phyloP scores from a whole-genome alignment of 1,284 basidiomycete species.

The Naganishia albida region DNA sequence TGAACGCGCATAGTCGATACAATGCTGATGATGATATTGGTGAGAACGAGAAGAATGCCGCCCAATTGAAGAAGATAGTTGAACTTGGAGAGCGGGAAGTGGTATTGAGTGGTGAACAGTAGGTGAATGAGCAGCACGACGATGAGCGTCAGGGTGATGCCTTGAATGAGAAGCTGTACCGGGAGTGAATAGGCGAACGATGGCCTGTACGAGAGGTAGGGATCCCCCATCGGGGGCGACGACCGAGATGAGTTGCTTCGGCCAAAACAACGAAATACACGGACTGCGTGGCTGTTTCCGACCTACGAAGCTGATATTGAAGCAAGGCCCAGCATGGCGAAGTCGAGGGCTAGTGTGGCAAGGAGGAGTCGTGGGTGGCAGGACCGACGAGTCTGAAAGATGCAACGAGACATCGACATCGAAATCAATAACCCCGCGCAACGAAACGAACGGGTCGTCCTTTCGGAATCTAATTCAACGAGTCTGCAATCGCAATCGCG shows the following conservation, averaged over 20 bases:
- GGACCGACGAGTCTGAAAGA: not conserved
- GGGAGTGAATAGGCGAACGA: slow-evolving; percentile 82
- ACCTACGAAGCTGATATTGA: not conserved
- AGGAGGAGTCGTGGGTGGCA: not conserved
- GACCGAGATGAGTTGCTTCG: not conserved
- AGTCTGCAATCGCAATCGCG: no score
- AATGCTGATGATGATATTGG: slow-evolving; percentile 73
- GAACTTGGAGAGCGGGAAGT: slow-evolving; percentile 86
- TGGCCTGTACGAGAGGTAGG: slow-evolving; percentile 74
- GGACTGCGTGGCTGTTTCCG: no score
- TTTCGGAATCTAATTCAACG: no score
- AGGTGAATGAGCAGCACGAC: slow-evolving; percentile 88
- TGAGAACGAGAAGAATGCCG: slow-evolving; percentile 75
- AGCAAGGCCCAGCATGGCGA: not conserved
- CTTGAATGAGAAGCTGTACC: slow-evolving; percentile 83
- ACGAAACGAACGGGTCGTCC: no score
- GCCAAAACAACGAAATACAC: no score
- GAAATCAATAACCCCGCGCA: no score
- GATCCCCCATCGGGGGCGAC: slow-evolving; percentile 58
- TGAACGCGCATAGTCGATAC: slow-evolving; percentile 69
- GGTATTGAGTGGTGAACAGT: slow-evolving; percentile 92
- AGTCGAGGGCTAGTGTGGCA: not conserved
- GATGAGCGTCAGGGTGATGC: slow-evolving; percentile 83
- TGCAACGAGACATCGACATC: no score
- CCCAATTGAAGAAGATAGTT: slow-evolving; percentile 89